Conservation (phyloP, 805 yeast genomes). For the Pichia heedii region DNA sequence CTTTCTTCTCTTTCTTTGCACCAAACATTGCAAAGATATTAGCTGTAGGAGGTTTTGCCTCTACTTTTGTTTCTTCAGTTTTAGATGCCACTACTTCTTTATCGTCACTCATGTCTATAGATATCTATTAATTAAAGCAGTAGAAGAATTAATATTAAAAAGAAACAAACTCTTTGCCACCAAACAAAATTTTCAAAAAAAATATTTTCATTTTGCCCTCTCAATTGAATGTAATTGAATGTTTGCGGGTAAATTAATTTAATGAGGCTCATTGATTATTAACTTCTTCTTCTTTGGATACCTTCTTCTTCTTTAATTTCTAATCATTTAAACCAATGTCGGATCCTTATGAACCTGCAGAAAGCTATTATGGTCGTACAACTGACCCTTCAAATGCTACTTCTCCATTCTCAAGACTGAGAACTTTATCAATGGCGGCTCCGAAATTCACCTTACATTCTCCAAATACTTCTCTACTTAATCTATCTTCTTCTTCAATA, state of each 20-base stretch:
- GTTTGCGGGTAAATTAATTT: too few relatives aligned
- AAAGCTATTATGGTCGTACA: slow-evolving; percentile 57
- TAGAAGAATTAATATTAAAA: too few relatives aligned
- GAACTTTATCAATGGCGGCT: slow-evolving; percentile 42
- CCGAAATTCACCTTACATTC: slow-evolving; percentile 11
- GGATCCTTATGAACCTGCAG: slow-evolving; percentile 60
- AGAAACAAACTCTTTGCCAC: too few relatives aligned
- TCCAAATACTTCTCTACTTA: not conserved
- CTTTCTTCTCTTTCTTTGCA: slow-evolving; percentile 29
- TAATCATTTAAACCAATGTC: not conserved
- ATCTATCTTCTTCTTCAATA: slow-evolving; percentile 4
- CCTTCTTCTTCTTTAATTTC: not conserved
- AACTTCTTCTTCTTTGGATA: not conserved
- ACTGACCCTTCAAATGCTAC: slow-evolving; percentile 43
- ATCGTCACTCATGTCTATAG: not conserved
- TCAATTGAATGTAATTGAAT: too few relatives aligned
- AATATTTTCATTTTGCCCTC: too few relatives aligned
- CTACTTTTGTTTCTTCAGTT: slow-evolving; percentile 6
- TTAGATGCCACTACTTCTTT: slow-evolving; percentile 8
- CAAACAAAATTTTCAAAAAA: too few relatives aligned
- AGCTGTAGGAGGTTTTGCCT: slow-evolving; percentile 54
- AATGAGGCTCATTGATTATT: too few relatives aligned
- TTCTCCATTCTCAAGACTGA: slow-evolving; percentile 39
- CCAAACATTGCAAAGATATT: slow-evolving; percentile 94
- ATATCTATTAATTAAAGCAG: too few relatives aligned